These are phyloP conservation scores for Canna indica DNA, from an alignment of 176 grass and related monocot genomes.

Conservation along the genomic window DNA sequence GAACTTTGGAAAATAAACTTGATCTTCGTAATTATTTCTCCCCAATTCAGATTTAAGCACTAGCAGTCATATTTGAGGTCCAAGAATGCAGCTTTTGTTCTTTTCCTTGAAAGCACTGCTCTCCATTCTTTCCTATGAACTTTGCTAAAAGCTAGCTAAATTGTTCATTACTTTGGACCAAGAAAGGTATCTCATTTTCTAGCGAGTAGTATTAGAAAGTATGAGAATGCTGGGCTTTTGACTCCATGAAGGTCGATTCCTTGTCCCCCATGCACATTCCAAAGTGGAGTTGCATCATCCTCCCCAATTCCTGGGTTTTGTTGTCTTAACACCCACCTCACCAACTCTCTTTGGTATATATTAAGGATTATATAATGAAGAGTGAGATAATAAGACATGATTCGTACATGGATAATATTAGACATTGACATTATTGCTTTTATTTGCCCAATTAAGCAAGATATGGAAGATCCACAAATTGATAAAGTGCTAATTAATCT, in stretches of 20 bases:
- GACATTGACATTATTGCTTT: too few relatives aligned
- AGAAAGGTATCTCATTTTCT: not conserved
- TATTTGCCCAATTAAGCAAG: too few relatives aligned
- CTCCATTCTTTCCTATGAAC: not conserved
- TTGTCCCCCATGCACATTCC: not conserved
- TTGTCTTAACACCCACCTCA: slow-evolving; percentile 2
- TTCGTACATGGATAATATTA: not conserved
- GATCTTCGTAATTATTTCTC: too few relatives aligned
- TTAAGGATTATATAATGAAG: not conserved
- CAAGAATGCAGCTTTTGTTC: not conserved
- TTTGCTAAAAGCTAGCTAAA: not conserved
- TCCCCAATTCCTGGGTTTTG: slow-evolving; percentile 5
- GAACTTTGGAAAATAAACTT: not conserved
- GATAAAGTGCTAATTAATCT: too few relatives aligned
- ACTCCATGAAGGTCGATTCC: not conserved
- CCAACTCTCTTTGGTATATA: not conserved
- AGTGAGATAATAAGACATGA: not conserved
- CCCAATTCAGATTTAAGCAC: not conserved
- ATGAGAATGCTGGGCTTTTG: not conserved
- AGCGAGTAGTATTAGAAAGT: not conserved
- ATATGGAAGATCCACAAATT: too few relatives aligned
- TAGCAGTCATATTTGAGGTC: not conserved
- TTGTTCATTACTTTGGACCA: not conserved
- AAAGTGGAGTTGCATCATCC: slow-evolving; percentile 2
- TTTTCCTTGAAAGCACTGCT: not conserved